These are phyloP conservation scores for Phenoliferia sp. DNA, from an alignment of 1,284 basidiomycete genomes.

Conservation along the genomic window DNA sequence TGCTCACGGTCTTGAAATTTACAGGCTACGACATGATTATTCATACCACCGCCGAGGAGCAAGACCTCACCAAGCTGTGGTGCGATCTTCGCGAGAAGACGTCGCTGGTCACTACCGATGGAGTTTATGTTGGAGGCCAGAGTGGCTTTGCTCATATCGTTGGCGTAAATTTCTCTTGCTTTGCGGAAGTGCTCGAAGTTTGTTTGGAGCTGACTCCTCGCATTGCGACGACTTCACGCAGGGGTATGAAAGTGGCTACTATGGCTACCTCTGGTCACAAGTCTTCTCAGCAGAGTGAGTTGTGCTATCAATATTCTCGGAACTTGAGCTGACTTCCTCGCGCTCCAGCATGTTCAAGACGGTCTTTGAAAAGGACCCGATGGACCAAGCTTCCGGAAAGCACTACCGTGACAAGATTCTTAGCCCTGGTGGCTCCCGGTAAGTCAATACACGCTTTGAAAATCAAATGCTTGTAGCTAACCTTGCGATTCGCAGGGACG, in stretches of 20 bases:
- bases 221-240: too few relatives aligned
- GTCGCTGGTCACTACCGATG: conserved; percentile 58
- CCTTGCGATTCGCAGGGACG: conserved; percentile 46
- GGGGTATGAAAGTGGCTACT: conserved; percentile 71
- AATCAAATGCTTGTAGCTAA: neutral
- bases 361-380: conserved; percentile 69
- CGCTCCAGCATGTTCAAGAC: conserved; percentile 59
- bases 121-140: conserved; percentile 61
- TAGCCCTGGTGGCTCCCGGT: conserved; percentile 50
- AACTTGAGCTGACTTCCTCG: neutral
- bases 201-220: neutral
- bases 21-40: conserved; percentile 47
- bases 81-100: conserved; percentile 61
- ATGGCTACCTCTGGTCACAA: conserved; percentile 62
- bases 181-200: too few relatives aligned
- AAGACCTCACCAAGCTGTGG: conserved; percentile 69
- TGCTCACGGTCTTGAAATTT: neutral
- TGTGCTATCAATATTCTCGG: neutral
- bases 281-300: conserved; percentile 62
- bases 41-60: conserved; percentile 15
- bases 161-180: too few relatives aligned
- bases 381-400: conserved; percentile 57
- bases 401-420: conserved; percentile 55
- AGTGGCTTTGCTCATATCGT: conserved; percentile 62
- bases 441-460: neutral